Base-by-base conservation (phyloP, 2,329 filamentous ascomycete genomes). In the Verruconis gallopava region DNA sequence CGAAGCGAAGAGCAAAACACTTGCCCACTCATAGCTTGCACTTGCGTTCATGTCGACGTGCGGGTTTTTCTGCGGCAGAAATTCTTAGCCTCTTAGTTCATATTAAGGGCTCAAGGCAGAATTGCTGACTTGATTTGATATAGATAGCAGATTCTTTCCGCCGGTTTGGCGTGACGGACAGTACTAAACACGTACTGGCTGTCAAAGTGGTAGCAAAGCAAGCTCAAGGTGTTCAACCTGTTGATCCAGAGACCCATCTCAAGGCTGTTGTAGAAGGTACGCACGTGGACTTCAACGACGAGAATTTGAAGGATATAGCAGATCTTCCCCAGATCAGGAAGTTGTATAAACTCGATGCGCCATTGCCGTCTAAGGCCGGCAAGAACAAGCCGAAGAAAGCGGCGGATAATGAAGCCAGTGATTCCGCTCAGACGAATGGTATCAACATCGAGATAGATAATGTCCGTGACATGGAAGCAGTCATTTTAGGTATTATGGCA, bases 111-210 rank as follows among this genome's bases (percentile, higher is more conserved):
- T n/a, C n/a, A n/a, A n/a, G n/a, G n/a, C n/a, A n/a, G n/a, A n/a
- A n/a, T n/a, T n/a, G n/a, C n/a, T n/a, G n/a, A n/a, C n/a, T n/a
- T n/a, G n/a, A n/a, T n/a, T n/a, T n/a, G n/a, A n/a, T 13, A 14
- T 50, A 93, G 85, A 96, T 98, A 54, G 75, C 85, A 40, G 88
- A 95, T 51, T 80, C 86, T 0, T 96, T 96, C 62, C 80, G 85
- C 21, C 79, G 81, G 42, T 94, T 91, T 55, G 91, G 91, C 37
- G 78, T 96, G 44, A 68, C 73, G 1, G 75, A 84, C 11, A 64
- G 68, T 9, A 91, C 81, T 2, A 78, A 71, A 35, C 62, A 79
- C 50, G 62, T 98, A n/a, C 65, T 95, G 2, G 77, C 84, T 4
- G 69, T 95, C 53, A 96, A 95, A 57, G 69, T 96, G 6, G 67